Conservation (phyloP, 2,329 filamentous ascomycete species). For the Nothopassalora personata region DNA sequence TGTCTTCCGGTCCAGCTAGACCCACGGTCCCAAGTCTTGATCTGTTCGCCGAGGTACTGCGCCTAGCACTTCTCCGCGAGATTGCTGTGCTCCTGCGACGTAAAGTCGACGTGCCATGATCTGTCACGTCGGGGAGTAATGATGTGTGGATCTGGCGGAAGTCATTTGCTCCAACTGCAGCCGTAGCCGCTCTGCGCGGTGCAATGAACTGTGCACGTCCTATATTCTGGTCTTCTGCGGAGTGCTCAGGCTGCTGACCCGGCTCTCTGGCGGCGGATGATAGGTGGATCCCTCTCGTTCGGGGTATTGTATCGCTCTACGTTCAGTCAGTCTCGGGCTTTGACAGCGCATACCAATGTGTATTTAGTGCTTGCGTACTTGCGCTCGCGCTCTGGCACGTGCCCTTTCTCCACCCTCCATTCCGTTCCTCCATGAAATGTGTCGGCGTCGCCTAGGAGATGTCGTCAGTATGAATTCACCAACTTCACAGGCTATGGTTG, state of each 20-base stretch:
- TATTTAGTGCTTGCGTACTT: neutral
- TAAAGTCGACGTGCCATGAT: slow-evolving; percentile 6
- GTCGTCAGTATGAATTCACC: no score
- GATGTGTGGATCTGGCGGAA: neutral
- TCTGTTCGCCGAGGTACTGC: slow-evolving; percentile 13
- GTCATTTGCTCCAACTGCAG: slow-evolving; percentile 5
- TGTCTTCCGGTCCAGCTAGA: slow-evolving; percentile 19
- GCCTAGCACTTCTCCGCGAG: slow-evolving; percentile 11
- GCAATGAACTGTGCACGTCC: slow-evolving; percentile 5
- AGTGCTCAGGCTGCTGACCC: neutral
- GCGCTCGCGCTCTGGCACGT: slow-evolving; percentile 6
- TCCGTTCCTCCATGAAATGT: neutral
- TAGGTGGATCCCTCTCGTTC: neutral
- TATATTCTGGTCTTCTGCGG: neutral
- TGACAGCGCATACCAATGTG: neutral
- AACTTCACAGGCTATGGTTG: no score
- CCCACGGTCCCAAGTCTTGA: slow-evolving; percentile 13
- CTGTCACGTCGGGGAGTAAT: slow-evolving; percentile 5
- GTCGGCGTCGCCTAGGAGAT: no score
- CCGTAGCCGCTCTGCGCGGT: slow-evolving; percentile 13
- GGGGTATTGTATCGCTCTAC: slow-evolving; percentile 10
- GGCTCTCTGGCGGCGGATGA: slow-evolving; percentile 1
- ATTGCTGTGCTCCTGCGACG: slow-evolving; percentile 14
- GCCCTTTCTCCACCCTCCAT: neutral
- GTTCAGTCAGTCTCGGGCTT: neutral